A percentile compares a stretch with the other conserved stretches of the same genome.
Conservation (phyloP, 441 rosid genomes). For the Viola pubescens region DNA sequence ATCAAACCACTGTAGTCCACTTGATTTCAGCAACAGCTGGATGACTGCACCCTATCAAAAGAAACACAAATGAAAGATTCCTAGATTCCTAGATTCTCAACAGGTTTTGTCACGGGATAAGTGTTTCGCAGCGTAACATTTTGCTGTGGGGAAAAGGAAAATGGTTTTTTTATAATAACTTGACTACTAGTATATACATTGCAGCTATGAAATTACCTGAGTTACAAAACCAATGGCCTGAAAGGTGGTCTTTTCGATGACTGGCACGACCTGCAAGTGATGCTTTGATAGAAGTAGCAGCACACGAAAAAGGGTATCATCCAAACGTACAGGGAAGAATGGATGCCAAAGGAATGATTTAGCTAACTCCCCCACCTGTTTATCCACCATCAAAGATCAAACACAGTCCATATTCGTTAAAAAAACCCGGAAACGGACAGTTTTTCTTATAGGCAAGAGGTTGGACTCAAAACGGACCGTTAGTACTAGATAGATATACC, state of each 20-base stretch:
- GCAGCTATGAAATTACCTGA: conserved; percentile 23
- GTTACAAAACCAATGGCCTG: conserved; percentile 35
- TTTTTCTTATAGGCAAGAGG: no score
- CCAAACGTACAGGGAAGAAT: conserved; percentile 31
- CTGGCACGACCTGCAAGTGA: conserved; percentile 29
- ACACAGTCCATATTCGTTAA: no score
- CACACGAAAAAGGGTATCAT: conserved; percentile 37
- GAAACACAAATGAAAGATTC: no score
- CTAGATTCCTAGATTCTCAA: no score
- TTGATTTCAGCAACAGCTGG: conserved; percentile 32
- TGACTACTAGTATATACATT: not conserved
- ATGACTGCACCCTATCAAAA: conserved; percentile 31
- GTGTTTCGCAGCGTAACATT: no score
- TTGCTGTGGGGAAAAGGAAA: no score
- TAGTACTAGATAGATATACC: conserved; percentile 13
- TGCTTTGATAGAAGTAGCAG: conserved; percentile 40
- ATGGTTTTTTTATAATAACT: no score
- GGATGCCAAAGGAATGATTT: conserved; percentile 41
- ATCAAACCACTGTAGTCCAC: conserved; percentile 41
- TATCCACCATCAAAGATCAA: not conserved
- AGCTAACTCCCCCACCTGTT: conserved; percentile 34
- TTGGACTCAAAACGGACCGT: no score
- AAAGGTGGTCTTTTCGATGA: conserved; percentile 15
- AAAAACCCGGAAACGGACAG: not conserved
- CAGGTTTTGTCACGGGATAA: no score